These are phyloP conservation scores for Cladophialophora carrionii DNA, from an alignment of 2,329 filamentous ascomycete species.

Conservation along the genomic window DNA sequence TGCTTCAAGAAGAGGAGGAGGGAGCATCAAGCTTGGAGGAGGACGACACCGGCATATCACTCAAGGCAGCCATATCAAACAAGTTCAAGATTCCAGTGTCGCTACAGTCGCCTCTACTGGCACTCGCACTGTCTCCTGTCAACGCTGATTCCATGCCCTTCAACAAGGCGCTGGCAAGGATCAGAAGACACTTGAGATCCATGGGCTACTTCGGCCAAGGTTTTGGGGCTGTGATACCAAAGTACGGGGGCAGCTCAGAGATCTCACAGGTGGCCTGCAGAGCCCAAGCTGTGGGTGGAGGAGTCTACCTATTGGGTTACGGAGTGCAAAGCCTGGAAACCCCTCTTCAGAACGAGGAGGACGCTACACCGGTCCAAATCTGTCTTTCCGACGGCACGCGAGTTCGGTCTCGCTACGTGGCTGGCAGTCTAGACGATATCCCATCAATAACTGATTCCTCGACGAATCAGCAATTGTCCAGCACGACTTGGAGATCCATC, in stretches of 20 bases:
- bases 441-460: conserved; percentile 17
- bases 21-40: conserved; percentile 52
- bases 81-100: conserved; percentile 70
- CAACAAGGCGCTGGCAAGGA: conserved; percentile 70
- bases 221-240: conserved; percentile 86
- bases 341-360: conserved; percentile 13
- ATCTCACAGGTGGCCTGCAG: conserved; percentile 89
- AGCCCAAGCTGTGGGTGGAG: conserved; percentile 86
- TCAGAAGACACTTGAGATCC: conserved; percentile 79
- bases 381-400: conserved; percentile 46
- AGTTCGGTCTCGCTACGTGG: conserved; percentile 45
- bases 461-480: not conserved
- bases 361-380: conserved; percentile 36
- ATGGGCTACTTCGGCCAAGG: conserved; percentile 86
- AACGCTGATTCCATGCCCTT: conserved; percentile 59
- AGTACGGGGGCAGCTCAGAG: conserved; percentile 90
- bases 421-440: conserved; percentile 47
- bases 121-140: conserved; percentile 75
- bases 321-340: conserved; percentile 55
- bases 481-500: conserved; percentile 50
- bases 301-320: conserved; percentile 81
- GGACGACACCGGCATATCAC: conserved; percentile 58
- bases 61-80: conserved; percentile 52
- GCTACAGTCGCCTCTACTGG: conserved; percentile 66
- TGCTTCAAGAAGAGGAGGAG: conserved; percentile 68